These are phyloP conservation scores for Colletotrichum scovillei DNA, from an alignment of 2,329 filamentous ascomycete genomes.

Conservation along the genomic window DNA sequence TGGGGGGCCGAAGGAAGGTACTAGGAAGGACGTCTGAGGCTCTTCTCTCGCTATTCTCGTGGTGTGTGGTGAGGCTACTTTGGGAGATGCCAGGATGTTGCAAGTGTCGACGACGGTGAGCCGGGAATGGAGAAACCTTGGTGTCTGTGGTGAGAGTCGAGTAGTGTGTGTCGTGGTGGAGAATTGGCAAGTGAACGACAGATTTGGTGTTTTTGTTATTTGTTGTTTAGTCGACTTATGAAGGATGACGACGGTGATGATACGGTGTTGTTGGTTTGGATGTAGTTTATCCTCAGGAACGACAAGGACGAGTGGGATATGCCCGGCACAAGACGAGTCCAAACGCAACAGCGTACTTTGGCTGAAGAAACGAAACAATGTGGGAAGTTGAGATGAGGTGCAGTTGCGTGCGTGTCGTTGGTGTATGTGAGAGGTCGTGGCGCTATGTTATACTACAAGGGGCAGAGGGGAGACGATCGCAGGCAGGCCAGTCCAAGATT, in stretches of 20 bases:
- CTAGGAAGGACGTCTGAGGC: conserved; percentile 31
- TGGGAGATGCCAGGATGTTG: conserved; percentile 25
- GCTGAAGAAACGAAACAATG: conserved; percentile 33
- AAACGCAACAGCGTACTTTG: conserved; percentile 12
- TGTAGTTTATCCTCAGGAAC: background rate
- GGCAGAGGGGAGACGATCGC: conserved; percentile 20
- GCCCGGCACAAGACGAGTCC: conserved; percentile 15
- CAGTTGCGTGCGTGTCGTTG: conserved; percentile 9
- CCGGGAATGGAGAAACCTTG: conserved; percentile 33
- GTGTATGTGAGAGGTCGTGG: conserved; percentile 21
- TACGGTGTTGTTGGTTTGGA: background rate
- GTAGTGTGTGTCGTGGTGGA: conserved; percentile 1
- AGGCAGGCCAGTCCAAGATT: conserved; percentile 24
- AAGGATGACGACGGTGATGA: conserved; percentile 11
- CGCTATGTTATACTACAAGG: conserved; percentile 29
- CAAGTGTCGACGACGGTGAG: conserved; percentile 32
- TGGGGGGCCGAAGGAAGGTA: conserved; percentile 33
- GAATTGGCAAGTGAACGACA: background rate
- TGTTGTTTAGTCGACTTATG: background rate
- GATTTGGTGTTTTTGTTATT: background rate
- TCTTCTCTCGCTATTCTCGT: conserved; percentile 17
- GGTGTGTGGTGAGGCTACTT: conserved; percentile 28
- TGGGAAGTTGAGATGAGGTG: conserved; percentile 31
- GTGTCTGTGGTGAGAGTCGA: conserved; percentile 12
- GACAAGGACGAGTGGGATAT: conserved; percentile 11